Base-by-base conservation (phyloP, 805 yeast species). In the Starmerella apis region DNA sequence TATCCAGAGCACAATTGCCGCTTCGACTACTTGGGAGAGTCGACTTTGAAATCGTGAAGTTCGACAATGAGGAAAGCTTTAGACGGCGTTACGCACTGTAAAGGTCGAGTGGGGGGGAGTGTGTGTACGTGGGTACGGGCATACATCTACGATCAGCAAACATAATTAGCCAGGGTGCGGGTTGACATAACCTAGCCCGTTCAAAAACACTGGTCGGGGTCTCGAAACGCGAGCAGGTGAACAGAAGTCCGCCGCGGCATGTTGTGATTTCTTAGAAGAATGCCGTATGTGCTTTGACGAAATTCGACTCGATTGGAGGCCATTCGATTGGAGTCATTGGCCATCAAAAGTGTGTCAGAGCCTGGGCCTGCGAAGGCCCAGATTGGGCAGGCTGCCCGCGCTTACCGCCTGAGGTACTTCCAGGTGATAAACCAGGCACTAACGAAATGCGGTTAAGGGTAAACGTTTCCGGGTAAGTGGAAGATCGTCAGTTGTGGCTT, bases 91-190 rank as follows among this genome's bases (percentile, higher is more conserved):
- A 18, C 35, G 35, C 35, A 31, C 16, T n/a, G 16, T 6, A 8
- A 18, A 22, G 19, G 19, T 19, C 37, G 37, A 33, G 41, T n/a
- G 43, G 8, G 43, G 25, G 43, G 43, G 43, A n/a, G n/a, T n/a
- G 43, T 38, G 43, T 38, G 13, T 38, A 3, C 23, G 44, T 27
- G 44, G 44, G 44, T 27, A 41, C n/a, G 44, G 44, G 44, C 33
- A 10, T 32, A 11, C 44, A 25, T 41, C 44, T 41, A 11, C 44
- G 44, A 41, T 41, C 27, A 41, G 44, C 44, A 41, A 41, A 41
- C 33, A 41, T 41, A 41, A 41, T 41, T 41, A 41, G 33, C n/a
- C n/a, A 25, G 44, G 44, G 16, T 13, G 27, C 4, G 44, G 44
- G 44, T 31, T 7, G 10, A 9, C 10, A 8, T n/a, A 18, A 7